Evolutionary conservation across 148 eudicot species (phyloP), one percentile per base, ranked within the genome.

Genomic region (Mesembryanthemum crystallinum): DNA sequence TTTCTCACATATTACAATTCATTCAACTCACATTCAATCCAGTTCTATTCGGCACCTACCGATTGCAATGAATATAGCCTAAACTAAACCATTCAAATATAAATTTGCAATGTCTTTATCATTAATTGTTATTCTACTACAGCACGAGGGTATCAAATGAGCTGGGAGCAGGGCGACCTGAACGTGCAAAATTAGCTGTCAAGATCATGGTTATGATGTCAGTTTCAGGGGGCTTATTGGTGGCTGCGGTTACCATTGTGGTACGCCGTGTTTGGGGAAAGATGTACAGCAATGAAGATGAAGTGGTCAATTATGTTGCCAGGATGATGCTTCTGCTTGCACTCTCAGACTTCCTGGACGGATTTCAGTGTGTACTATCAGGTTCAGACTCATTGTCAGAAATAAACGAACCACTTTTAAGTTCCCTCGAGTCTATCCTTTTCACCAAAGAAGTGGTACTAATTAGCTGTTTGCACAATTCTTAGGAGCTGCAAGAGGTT

Each of bases 101-200:
- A n/a, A 23, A 57, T 0, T n/a, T 5, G n/a, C 61, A 7, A n/a
- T 57, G 39, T 35, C 39, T 7, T 21, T 27, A n/a, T 5, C 12
- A 57, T n/a, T n/a, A 57, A 5, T 23, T 21, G 21, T 52, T 20
- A 52, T 0, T 20, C 23, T 64, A 35, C 51, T 69, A 61, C 79
- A 90, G 95, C 73, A 90, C 92, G 39, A 80, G 92, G 71, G 92
- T 90, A 54, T 87, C 95, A 14, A 90, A 90, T 64, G 95, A 90
- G 75, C 67, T 90, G 70, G 95, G 95, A 3, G 92, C 92, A 49
- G 90, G 83, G 14, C 67, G 72, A 43, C 85, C 95, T 51, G 32
- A 81, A 73, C 84, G 83, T 20, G 90, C 92, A 10, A 88, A 85
- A 64, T 69, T 84, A 76, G 92, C 92, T 1, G 42, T 90, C 29